Conservation (phyloP, 805 yeast species). For the Sugiyamaella boreocaroliniensis region DNA sequence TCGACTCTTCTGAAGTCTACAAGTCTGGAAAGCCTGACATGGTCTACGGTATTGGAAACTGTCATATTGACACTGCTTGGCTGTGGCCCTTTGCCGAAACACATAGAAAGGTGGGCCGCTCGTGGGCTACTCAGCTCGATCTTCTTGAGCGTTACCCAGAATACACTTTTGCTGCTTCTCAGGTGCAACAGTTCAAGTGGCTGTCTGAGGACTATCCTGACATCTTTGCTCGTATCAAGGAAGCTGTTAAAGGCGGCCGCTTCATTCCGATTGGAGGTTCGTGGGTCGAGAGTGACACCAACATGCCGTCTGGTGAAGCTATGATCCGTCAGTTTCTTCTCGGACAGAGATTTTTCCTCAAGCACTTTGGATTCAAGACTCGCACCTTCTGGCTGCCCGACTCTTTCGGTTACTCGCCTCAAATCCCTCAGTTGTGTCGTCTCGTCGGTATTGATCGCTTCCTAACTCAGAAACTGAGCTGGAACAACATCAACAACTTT, state of each 20-base stretch:
- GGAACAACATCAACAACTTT: slow-evolving; percentile 91
- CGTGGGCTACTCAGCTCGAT: slow-evolving; percentile 90
- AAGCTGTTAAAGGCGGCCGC: slow-evolving; percentile 59
- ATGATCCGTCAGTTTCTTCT: slow-evolving; percentile 78
- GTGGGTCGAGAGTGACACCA: slow-evolving; percentile 97
- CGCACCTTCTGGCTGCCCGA: slow-evolving; percentile 93
- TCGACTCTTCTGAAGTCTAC: slow-evolving; percentile 60
- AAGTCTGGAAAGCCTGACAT: slow-evolving; percentile 31
- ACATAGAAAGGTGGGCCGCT: slow-evolving; percentile 81
- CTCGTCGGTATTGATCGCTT: slow-evolving; percentile 79
- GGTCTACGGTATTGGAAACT: slow-evolving; percentile 85
- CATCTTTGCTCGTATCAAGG: slow-evolving; percentile 53
- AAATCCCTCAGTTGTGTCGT: slow-evolving; percentile 87
- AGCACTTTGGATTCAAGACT: slow-evolving; percentile 70
- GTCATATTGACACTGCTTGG: slow-evolving; percentile 99
- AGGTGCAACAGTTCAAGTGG: slow-evolving; percentile 96
- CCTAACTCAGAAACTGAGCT: slow-evolving; percentile 86
- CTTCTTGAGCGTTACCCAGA: slow-evolving; percentile 85
- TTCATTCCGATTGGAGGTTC: slow-evolving; percentile 93
- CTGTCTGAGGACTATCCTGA: slow-evolving; percentile 80
- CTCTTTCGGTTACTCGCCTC: slow-evolving; percentile 94
- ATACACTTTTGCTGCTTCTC: slow-evolving; percentile 89
- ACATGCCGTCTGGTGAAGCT: slow-evolving; percentile 92
- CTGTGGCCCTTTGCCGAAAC: slow-evolving; percentile 99
- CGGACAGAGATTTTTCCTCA: slow-evolving; percentile 80